Conservation (phyloP, 139 green algal genomes). For the Auxenochlorella pyrenoidosa region DNA sequence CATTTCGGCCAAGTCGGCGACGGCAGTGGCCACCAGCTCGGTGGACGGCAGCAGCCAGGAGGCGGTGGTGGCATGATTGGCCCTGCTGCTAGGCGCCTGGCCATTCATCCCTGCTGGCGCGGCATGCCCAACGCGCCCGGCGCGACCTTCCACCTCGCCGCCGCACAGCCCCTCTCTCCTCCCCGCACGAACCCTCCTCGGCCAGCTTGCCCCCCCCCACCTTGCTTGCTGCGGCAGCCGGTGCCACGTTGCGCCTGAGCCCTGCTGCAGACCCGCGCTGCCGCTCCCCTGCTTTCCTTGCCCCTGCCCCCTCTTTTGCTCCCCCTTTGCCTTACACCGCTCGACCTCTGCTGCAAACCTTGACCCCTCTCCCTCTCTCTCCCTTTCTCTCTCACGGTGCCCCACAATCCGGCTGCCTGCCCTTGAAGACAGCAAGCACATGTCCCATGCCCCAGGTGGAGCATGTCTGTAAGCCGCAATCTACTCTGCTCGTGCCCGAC, state of each 20-base stretch:
- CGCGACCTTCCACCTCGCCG: neutral
- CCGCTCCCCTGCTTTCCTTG: neutral
- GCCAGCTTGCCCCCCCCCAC: neutral
- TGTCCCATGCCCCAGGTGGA: neutral
- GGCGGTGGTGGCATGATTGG: neutral
- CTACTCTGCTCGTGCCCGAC: too few relatives aligned
- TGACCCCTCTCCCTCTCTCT: neutral
- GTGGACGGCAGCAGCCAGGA: neutral
- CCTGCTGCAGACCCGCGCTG: neutral
- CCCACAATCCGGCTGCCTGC: neutral
- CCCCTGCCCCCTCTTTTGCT: neutral
- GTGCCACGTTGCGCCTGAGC: neutral
- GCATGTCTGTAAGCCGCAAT: neutral
- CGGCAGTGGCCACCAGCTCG: neutral
- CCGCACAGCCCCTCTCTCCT: neutral
- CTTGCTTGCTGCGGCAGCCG: neutral
- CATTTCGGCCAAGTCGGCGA: slow-evolving; percentile 52
- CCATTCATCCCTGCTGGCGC: too few relatives aligned
- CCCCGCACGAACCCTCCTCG: neutral
- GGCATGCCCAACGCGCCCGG: neutral
- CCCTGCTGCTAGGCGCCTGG: too few relatives aligned
- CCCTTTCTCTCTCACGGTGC: neutral
- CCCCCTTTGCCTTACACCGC: neutral
- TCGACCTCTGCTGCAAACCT: neutral
- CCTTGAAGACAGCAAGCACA: neutral